Base-by-base conservation (phyloP, 1,284 basidiomycete genomes). In the Irpex rosettiformis region DNA sequence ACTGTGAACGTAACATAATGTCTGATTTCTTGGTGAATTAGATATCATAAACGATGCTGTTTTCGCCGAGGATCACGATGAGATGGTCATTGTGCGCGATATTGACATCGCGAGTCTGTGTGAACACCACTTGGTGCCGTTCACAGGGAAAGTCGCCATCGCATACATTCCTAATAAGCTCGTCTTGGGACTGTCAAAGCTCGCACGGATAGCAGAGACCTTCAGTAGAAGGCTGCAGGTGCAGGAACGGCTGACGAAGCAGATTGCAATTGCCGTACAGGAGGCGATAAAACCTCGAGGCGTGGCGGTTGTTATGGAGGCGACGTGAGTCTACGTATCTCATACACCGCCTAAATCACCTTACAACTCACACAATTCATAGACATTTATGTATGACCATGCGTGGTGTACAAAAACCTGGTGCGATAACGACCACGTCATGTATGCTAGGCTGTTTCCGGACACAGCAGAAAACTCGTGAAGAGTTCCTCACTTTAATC, bases 311-410 rank as follows among this genome's bases (percentile, higher is more conserved):
- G 97, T 99, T 27, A 97, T 98, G 91, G 95, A 98, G 74, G 95
- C 95, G 65, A 93, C 92, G 93, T 94, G 72, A 75, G 93, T 83
- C 8, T 25, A 58, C 3, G n/a, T 45, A 56, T 54, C 42, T 54
- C 43, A 40, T 40, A 40, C 21, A 30, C 24, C 29, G 18, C 25
- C n/a, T 21, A 13, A 40, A 8, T 29, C 28, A 7, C 22, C 33
- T 33, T 61, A 60, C 61, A 65, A 48, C 55, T 59, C 52, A 58
- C 61, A 16, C 60, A n/a, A 64, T 62, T 45, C 62, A 53, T 57
- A 96, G 95, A 42, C 97, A 99, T 77, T 84, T 99, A 77, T 99
- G 97, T 72, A 99, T 99, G 97, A 95, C 96, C 1, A 99, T 99
- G 96, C 89, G 97, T 60, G 97, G 97, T 43, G 97, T 99, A 1